Evolutionary conservation across 2,329 filamentous ascomycete genomes (phyloP).

Genomic region (Alternaria angustiovoidea): DNA sequence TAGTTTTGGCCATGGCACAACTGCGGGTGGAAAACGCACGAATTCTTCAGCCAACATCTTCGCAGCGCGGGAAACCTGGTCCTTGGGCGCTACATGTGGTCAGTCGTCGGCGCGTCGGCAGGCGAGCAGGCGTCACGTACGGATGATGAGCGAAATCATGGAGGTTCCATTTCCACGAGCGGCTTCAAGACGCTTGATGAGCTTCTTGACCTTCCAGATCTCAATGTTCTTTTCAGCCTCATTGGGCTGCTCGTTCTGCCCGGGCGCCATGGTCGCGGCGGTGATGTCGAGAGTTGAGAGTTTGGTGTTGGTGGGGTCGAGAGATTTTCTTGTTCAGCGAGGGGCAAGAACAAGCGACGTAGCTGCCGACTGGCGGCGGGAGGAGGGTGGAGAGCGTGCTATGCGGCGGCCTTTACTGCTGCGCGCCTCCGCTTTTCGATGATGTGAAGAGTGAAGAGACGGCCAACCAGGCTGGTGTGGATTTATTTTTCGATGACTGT

Average conservation of each 20-base stretch:
- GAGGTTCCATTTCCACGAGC: conserved; percentile 98
- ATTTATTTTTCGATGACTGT: conserved; percentile 19
- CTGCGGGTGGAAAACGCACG: conserved; percentile 12
- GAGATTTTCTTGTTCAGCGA: conserved; percentile 25
- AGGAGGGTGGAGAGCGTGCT: conserved; percentile 12
- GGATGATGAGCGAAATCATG: conserved; percentile 99
- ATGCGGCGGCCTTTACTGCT: conserved; percentile 2
- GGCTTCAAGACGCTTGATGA: conserved; percentile 97
- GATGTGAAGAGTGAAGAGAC: not conserved
- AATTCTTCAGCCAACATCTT: conserved; percentile 99
- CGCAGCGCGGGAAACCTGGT: conserved; percentile 92
- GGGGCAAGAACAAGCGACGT: conserved; percentile 27
- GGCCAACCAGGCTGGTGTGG: conserved; percentile 12
- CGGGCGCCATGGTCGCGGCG: conserved; percentile 47
- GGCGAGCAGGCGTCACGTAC: conserved; percentile 62
- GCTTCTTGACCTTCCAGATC: conserved; percentile 99
- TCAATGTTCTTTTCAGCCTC: conserved; percentile 98
- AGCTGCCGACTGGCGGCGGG: conserved; percentile 27
- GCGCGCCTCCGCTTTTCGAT: conserved; percentile 9
- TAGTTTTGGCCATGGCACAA: not conserved
- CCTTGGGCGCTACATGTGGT: conserved; percentile 79
- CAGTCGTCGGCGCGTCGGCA: conserved; percentile 24
- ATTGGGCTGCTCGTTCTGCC: conserved; percentile 67
- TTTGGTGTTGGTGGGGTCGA: conserved; percentile 26
- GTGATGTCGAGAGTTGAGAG: conserved; percentile 20